Conservation (phyloP, 2,329 filamentous ascomycete species). For the Fusarium sp. region DNA sequence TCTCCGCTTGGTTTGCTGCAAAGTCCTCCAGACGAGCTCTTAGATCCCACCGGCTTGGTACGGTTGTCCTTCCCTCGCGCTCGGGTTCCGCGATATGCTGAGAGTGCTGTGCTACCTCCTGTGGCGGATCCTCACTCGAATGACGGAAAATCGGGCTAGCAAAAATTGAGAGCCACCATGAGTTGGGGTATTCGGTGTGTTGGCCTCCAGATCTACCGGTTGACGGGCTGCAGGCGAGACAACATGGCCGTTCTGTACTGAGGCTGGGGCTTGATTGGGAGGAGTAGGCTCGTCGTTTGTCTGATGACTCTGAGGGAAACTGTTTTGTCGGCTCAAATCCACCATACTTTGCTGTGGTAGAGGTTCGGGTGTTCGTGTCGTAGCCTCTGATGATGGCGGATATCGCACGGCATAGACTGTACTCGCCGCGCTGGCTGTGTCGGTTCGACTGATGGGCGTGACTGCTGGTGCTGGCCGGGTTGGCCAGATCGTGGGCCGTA, state of each 20-base stretch:
- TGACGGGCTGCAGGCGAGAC: conserved; percentile 23
- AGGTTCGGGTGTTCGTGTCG: conserved; percentile 60
- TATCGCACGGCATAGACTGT: conserved; percentile 74
- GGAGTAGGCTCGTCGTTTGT: conserved; percentile 43
- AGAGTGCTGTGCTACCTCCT: conserved; percentile 12
- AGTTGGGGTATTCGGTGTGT: conserved; percentile 31
- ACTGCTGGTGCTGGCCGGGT: conserved; percentile 65
- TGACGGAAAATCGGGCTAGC: conserved; percentile 25
- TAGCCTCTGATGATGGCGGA: conserved; percentile 66
- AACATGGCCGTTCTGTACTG: conserved; percentile 38
- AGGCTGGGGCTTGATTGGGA: conserved; percentile 35
- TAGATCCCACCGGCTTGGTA: conserved; percentile 64
- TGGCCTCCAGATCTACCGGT: conserved; percentile 46
- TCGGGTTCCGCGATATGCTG: conserved; percentile 10
- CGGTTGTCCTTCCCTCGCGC: conserved; percentile 24
- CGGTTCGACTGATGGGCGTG: conserved; percentile 70
- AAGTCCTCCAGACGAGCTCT: conserved; percentile 70
- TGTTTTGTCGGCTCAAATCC: conserved; percentile 52
- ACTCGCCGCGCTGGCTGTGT: conserved; percentile 73
- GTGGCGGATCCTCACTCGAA: conserved; percentile 24
- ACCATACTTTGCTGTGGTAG: conserved; percentile 44
- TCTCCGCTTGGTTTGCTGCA: conserved; percentile 70
- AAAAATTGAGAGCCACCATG: too few species aligned
- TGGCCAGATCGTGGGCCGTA: conserved; percentile 67
- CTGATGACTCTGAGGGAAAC: conserved; percentile 44